Conservation (phyloP, 169 alveolate genomes). For the Plasmodium berghei region DNA sequence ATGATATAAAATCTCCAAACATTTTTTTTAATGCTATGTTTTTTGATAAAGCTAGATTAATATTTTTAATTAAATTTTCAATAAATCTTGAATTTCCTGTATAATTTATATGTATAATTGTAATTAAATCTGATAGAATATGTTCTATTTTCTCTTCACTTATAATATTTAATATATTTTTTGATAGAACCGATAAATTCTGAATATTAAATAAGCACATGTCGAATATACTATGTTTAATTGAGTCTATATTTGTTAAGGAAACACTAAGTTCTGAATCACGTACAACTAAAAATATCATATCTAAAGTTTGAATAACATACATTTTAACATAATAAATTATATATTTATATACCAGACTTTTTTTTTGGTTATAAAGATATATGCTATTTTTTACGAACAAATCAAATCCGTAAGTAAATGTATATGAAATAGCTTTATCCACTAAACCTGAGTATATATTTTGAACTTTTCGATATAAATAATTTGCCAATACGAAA, state of each 20-base stretch:
- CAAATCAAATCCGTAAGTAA: constrained; percentile 38
- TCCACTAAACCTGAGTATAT: constrained; percentile 26
- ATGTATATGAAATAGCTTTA: constrained; percentile 34
- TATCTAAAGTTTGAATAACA: constrained; percentile 57
- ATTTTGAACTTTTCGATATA: not conserved
- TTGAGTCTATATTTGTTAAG: constrained; percentile 36
- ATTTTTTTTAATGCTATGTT: constrained; percentile 48
- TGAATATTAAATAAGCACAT: constrained; percentile 55
- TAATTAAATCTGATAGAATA: constrained; percentile 17
- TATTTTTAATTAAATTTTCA: constrained; percentile 46
- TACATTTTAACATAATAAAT: constrained; percentile 55
- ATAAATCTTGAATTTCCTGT: constrained; percentile 48
- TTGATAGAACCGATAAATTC: constrained; percentile 27
- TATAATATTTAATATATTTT: constrained; percentile 57
- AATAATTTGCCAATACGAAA: no score
- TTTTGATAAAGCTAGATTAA: constrained; percentile 40
- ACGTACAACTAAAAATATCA: constrained; percentile 41
- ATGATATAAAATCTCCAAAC: constrained; percentile 63
- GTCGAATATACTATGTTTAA: constrained; percentile 47
- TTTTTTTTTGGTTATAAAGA: constrained; percentile 18
- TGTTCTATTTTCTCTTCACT: constrained; percentile 38
- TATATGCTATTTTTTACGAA: constrained; percentile 33
- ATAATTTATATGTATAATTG: constrained; percentile 53
- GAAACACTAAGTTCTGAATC: constrained; percentile 25
- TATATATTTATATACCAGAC: constrained; percentile 14